phyloP scores from a whole-genome alignment of 257 asterid species.

The Solanum verrucosum region DNA sequence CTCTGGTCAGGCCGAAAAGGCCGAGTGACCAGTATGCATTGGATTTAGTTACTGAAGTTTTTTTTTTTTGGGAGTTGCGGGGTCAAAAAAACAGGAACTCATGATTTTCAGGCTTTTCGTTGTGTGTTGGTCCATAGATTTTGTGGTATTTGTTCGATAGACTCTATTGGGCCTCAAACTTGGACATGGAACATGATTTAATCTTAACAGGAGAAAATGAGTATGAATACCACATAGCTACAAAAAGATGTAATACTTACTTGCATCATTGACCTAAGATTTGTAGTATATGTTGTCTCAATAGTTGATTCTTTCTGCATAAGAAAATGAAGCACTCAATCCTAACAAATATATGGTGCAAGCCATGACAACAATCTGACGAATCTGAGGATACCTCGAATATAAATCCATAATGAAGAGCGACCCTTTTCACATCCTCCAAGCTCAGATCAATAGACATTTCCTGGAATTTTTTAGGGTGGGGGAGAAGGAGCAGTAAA shows the following conservation, averaged over 20 bases:
- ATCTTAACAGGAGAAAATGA: not conserved
- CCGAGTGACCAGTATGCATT: not conserved
- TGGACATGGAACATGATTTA: not conserved
- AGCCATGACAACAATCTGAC: not conserved
- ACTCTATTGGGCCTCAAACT: not conserved
- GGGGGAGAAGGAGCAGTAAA: not conserved
- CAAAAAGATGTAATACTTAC: constrained; percentile 21
- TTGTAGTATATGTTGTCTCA: constrained; percentile 72
- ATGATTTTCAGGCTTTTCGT: not conserved
- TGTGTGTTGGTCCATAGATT: not conserved
- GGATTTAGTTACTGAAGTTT: not conserved
- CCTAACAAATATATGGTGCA: not conserved
- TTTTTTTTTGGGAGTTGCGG: not conserved
- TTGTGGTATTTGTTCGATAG: not conserved
- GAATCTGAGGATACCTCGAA: constrained; percentile 45
- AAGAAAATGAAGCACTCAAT: not conserved
- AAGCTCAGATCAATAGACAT: constrained; percentile 94
- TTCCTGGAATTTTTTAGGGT: constrained; percentile 38
- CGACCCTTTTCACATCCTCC: constrained; percentile 88
- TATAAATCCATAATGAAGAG: constrained; percentile 74
- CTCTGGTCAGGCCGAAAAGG: not conserved
- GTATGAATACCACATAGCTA: not conserved
- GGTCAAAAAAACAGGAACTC: not conserved
- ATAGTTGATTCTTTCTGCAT: constrained; percentile 72
- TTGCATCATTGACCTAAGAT: constrained; percentile 93